Conservation (phyloP, 352 stramenopile genomes). For the Pseudoperonospora humuli region DNA sequence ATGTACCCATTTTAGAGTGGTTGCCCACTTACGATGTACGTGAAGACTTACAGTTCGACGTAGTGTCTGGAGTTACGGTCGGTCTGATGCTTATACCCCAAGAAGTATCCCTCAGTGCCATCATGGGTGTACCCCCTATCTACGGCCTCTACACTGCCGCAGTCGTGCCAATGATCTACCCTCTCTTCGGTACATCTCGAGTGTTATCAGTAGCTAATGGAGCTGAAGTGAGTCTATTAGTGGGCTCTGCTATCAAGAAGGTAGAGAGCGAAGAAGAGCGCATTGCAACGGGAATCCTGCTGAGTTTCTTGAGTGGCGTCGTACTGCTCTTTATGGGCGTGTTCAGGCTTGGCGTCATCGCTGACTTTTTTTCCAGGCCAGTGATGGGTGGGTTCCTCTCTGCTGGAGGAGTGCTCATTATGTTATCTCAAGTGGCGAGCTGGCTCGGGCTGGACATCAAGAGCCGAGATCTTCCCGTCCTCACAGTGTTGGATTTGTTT, state of each 20-base stretch:
- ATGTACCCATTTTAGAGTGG: constrained; percentile 67
- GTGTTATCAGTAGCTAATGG: constrained; percentile 61
- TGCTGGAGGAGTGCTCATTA: constrained; percentile 54
- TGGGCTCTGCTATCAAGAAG: constrained; percentile 50
- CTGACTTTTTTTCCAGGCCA: constrained; percentile 65
- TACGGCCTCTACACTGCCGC: constrained; percentile 70
- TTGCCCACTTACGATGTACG: constrained; percentile 52
- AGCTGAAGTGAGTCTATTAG: constrained; percentile 52
- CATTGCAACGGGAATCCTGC: constrained; percentile 52
- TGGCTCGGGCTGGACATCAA: constrained; percentile 52
- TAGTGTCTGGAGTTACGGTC: constrained; percentile 63
- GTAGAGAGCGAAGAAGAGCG: constrained; percentile 46
- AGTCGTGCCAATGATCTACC: constrained; percentile 63
- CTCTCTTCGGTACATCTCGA: constrained; percentile 56
- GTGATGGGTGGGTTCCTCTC: constrained; percentile 73
- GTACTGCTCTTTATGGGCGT: constrained; percentile 53
- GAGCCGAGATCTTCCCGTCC: constrained; percentile 38
- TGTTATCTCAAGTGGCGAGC: constrained; percentile 50
- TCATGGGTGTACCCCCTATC: constrained; percentile 74
- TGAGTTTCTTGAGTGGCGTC: constrained; percentile 57
- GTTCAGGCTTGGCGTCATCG: constrained; percentile 48
- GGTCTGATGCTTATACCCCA: constrained; percentile 90
- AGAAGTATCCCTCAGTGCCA: constrained; percentile 85
- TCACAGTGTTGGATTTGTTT: constrained; percentile 50
- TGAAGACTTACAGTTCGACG: constrained; percentile 57